These are phyloP conservation scores for Fusarium staphyleae DNA, from an alignment of 2,329 filamentous ascomycete genomes.

Conservation along the genomic window DNA sequence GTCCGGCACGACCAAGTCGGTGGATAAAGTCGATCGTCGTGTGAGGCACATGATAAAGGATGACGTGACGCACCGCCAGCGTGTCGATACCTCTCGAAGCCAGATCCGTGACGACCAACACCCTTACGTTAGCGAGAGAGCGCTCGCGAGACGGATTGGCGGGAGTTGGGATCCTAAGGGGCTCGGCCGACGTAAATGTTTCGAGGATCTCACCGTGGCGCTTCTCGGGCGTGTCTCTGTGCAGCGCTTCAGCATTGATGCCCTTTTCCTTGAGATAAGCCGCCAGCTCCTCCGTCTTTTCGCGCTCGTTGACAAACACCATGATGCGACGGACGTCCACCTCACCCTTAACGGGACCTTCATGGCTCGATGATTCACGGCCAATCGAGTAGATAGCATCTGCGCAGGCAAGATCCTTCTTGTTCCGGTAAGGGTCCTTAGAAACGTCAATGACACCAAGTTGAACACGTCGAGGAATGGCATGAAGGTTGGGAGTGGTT, in stretches of 20 bases:
- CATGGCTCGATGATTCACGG: slow-evolving; percentile 70
- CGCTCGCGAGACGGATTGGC: slow-evolving; percentile 50
- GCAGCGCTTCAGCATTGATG: slow-evolving; percentile 85
- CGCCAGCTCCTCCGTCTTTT: slow-evolving; percentile 82
- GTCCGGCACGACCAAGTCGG: slow-evolving; percentile 85
- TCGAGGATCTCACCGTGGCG: slow-evolving; percentile 79
- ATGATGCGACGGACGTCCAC: slow-evolving; percentile 83
- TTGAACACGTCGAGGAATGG: slow-evolving; percentile 92
- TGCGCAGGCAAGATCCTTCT: slow-evolving; percentile 91
- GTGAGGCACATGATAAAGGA: slow-evolving; percentile 97
- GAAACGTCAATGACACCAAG: slow-evolving; percentile 92
- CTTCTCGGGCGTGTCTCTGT: slow-evolving; percentile 81
- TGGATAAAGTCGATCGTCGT: slow-evolving; percentile 99
- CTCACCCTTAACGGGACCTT: slow-evolving; percentile 61
- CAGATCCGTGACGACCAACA: slow-evolving; percentile 92
- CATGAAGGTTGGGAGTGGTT: slow-evolving; percentile 94
- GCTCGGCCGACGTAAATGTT: slow-evolving; percentile 69
- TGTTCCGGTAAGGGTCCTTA: slow-evolving; percentile 90
- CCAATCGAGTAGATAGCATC: slow-evolving; percentile 95
- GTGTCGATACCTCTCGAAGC: slow-evolving; percentile 95
- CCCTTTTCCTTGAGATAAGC: slow-evolving; percentile 82
- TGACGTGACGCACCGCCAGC: slow-evolving; percentile 85
- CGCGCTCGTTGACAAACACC: slow-evolving; percentile 96
- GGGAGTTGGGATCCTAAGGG: slow-evolving; percentile 46
- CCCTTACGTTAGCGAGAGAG: slow-evolving; percentile 78